Conservation (phyloP, 2,329 filamentous ascomycete species). For the Talaromyces sp. region DNA sequence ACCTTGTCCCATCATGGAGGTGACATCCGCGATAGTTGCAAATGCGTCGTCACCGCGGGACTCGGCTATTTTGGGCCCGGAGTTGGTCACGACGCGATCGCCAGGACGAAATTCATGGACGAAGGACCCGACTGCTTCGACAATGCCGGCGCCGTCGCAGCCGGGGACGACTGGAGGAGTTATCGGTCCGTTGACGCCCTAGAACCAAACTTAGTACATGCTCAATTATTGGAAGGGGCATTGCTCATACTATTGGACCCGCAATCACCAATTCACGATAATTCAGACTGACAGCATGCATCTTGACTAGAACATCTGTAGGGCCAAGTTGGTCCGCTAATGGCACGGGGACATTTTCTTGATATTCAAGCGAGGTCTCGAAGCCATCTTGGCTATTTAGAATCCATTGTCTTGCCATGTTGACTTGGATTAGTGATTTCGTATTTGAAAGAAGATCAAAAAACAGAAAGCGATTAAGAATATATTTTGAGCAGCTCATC, state of each 20-base stretch:
- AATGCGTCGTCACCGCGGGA: slow-evolving; percentile 40
- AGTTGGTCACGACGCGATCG: slow-evolving; percentile 14
- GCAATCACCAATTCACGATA: slow-evolving; percentile 16
- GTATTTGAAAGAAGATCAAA: not conserved
- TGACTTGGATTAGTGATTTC: not conserved
- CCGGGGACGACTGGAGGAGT: slow-evolving; percentile 47
- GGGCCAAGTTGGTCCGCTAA: slow-evolving; percentile 1
- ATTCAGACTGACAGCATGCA: slow-evolving; percentile 13
- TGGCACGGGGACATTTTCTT: slow-evolving; percentile 21
- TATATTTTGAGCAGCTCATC: not conserved
- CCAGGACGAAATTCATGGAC: slow-evolving; percentile 32
- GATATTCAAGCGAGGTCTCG: slow-evolving; percentile 34
- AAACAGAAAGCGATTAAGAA: not conserved
- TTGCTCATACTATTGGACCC: not conserved
- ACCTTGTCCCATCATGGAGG: slow-evolving; percentile 40
- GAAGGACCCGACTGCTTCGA: slow-evolving; percentile 54
- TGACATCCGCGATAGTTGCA: slow-evolving; percentile 10
- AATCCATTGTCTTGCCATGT: slow-evolving; percentile 34
- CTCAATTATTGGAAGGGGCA: not conserved
- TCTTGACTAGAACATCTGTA: slow-evolving; percentile 9
- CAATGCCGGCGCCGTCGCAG: slow-evolving; percentile 61
- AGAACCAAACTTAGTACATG: not conserved
- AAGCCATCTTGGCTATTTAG: slow-evolving; percentile 35
- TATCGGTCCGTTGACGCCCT: slow-evolving; percentile 15
- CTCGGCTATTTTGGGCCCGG: slow-evolving; percentile 37